Conservation (phyloP, 2,329 filamentous ascomycete genomes). For the Xylariaceae sp. region DNA sequence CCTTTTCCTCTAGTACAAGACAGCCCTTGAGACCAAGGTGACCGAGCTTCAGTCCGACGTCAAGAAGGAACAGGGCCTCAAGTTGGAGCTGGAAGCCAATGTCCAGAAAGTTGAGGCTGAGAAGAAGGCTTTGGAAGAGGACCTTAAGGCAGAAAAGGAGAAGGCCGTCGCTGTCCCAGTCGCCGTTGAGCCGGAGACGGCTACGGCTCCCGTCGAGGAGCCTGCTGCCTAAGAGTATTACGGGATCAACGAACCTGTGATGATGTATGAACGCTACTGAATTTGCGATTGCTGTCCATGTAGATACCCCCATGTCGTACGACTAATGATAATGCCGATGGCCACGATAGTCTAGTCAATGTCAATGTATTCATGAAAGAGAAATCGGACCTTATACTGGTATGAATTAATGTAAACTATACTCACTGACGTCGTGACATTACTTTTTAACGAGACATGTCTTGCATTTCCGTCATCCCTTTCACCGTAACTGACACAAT, state of each 20-base stretch:
- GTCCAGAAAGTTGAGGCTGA: slow-evolving; percentile 23
- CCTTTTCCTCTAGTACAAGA: slow-evolving; percentile 22
- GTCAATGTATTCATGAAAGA: not conserved
- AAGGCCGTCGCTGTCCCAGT: slow-evolving; percentile 6
- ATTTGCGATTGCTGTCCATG: slow-evolving; percentile 14
- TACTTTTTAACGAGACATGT: too few relatives aligned
- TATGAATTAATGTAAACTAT: too few relatives aligned
- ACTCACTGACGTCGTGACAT: too few relatives aligned
- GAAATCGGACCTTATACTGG: too few relatives aligned
- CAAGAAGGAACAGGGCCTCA: slow-evolving; percentile 18
- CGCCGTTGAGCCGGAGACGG: slow-evolving; percentile 15
- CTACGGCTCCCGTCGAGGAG: slow-evolving; percentile 8
- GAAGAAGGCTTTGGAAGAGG: slow-evolving; percentile 24
- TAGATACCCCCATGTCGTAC: slow-evolving; percentile 22
- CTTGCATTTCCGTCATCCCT: too few relatives aligned
- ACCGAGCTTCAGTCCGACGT: slow-evolving; percentile 21
- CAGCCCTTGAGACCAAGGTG: slow-evolving; percentile 22
- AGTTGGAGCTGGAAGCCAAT: slow-evolving; percentile 20
- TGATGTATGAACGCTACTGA: slow-evolving; percentile 13
- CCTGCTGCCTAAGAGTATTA: slow-evolving; percentile 7
- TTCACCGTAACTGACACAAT: too few relatives aligned
- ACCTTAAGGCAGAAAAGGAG: slow-evolving; percentile 17
- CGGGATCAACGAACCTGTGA: slow-evolving; percentile 2
- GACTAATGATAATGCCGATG: slow-evolving; percentile 27
- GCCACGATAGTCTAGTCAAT: slow-evolving; percentile 11